Evolutionary conservation across 1,284 basidiomycete species (phyloP).

Genomic region (Marasmius sp.): DNA sequence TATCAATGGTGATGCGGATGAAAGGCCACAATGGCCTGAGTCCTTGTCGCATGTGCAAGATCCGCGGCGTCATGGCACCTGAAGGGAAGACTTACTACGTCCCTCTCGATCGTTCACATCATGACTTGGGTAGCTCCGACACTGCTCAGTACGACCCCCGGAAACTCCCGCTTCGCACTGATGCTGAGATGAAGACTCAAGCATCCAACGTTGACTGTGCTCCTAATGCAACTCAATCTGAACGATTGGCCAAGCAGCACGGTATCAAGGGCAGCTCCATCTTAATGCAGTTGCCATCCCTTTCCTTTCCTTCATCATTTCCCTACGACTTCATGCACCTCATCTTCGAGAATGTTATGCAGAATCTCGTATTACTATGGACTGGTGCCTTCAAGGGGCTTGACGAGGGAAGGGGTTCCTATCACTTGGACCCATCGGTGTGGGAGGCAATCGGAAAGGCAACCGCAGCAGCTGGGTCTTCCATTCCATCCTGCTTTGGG

Average conservation of each 20-base stretch:
- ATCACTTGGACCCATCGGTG: constrained; percentile 26
- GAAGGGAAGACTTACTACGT: neutral
- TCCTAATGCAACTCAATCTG: constrained; percentile 16
- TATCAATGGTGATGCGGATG: constrained; percentile 25
- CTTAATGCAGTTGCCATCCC: constrained; percentile 30
- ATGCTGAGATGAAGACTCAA: constrained; percentile 31
- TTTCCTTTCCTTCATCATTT: constrained; percentile 41
- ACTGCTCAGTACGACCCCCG: constrained; percentile 33
- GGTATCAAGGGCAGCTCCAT: constrained; percentile 42
- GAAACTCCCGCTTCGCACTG: constrained; percentile 36
- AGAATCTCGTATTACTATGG: constrained; percentile 40
- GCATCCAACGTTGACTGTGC: constrained; percentile 31
- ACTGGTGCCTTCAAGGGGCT: constrained; percentile 38
- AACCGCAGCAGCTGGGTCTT: constrained; percentile 22
- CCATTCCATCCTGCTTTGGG: constrained; percentile 42
- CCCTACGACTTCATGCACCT: constrained; percentile 51
- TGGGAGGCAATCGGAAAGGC: constrained; percentile 41
- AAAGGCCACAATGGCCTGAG: constrained; percentile 15
- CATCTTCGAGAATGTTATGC: constrained; percentile 39
- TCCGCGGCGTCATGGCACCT: constrained; percentile 13
- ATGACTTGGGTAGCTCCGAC: too few relatives aligned
- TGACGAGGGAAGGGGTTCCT: constrained; percentile 28
- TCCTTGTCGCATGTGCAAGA: constrained; percentile 13
- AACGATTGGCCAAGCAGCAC: constrained; percentile 30
- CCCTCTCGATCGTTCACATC: constrained; percentile 18